Evolutionary conservation across 169 alveolate species (phyloP).

Genomic region (Cyclospora cayetanensis): DNA sequence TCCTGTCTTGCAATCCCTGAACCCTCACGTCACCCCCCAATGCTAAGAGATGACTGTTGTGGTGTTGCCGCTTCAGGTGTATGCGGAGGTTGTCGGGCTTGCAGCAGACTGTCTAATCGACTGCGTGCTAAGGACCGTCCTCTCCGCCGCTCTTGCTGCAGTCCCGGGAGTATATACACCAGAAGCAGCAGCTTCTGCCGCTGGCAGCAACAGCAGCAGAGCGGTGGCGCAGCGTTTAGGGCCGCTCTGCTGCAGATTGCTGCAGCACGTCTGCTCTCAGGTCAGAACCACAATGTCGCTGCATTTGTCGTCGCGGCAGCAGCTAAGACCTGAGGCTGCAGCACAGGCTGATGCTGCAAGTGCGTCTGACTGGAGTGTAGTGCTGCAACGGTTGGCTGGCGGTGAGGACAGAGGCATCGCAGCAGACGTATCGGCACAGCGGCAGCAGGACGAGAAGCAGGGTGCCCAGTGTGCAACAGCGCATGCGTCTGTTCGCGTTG

Average conservation of each 20-base stretch:
- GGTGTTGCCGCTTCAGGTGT: slow-evolving; percentile 20
- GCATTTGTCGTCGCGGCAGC: slow-evolving; percentile 2
- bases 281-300: slow-evolving; percentile 5
- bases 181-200: slow-evolving; percentile 41
- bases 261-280: slow-evolving; percentile 39
- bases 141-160: slow-evolving; percentile 2
- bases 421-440: not conserved
- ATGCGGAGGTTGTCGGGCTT: slow-evolving; percentile 35
- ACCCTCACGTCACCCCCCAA: too few species aligned
- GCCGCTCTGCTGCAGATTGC: slow-evolving; percentile 28
- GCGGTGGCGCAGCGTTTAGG: slow-evolving; percentile 32
- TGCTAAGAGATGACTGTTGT: too few species aligned
- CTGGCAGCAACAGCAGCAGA: slow-evolving; percentile 31
- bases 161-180: slow-evolving; percentile 22
- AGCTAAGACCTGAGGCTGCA: slow-evolving; percentile 18
- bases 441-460: not conserved
- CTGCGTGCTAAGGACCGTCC: slow-evolving; percentile 24
- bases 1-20: too few species aligned
- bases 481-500: not conserved
- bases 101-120: slow-evolving; percentile 36
- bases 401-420: not conserved
- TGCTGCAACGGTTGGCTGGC: not conserved
- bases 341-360: not conserved
- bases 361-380: not conserved
- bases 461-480: not conserved